Base-by-base conservation (phyloP, 2,329 filamentous ascomycete species). In the Pseudocercospora musae region DNA sequence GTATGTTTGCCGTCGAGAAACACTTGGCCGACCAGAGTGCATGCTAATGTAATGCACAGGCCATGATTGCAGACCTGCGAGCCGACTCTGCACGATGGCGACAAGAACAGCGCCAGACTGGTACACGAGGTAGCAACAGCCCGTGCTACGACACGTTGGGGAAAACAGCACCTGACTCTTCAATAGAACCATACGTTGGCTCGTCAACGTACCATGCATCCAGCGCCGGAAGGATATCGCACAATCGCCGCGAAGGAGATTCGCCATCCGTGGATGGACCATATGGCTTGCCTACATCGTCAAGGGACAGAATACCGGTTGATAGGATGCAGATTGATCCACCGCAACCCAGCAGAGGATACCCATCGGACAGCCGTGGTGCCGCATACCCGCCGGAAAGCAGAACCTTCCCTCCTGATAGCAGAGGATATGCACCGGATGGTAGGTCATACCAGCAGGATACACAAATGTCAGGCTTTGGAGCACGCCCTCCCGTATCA, bases 11-110 rank as follows among this genome's bases (percentile, higher is more conserved):
- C 18, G 15, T 52, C 31, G 29, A 33, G 31, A 20, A 25, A 25
- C 33, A 10, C 11, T 10, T 4, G 18, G 23, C 11, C 25, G n/a
- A 15, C 20, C 13, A 33, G 11, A 23, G 29, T 15, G 10, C 5
- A 33, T 8, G 37, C 57, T 72, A 57, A 71, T 62, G 44, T 3
- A 10, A 27, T 37, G 37, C 29, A n/a, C 69, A 79, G 80, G 78
- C 79, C 71, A 82, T 82, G 80, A 79, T 82, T 63, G 74, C 77
- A 69, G 80, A 82, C 68, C 70, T 82, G 70, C 78, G 78, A 67
- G 69, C 76, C 72, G 80, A 82, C 63, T 81, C 80, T 54, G 75
- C 75, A 63, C 76, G 78, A 65, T 82, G 79, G 80, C 70, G 71
- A 58, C 71, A 75, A 70, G 74, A 77, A 70, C 71, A 72, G 65